Conservation (phyloP, 345 rosid genomes). For the Rhizophora apiculata region DNA sequence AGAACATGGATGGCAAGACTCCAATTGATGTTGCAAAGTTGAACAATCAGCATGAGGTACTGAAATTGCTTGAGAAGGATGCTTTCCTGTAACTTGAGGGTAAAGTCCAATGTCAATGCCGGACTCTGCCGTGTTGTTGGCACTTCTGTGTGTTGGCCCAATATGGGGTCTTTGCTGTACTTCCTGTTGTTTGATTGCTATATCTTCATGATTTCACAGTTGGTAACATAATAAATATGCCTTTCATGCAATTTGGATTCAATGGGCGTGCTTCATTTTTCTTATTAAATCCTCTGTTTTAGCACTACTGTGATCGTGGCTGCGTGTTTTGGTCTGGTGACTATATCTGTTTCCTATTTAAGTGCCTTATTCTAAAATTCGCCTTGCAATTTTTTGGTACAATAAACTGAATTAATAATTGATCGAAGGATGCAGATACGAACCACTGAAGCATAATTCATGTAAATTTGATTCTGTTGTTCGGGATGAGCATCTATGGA, state of each 20-base stretch:
- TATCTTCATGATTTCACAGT: neutral
- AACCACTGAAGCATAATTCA: no score
- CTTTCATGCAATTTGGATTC: neutral
- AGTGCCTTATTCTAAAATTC: neutral
- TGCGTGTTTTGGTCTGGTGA: neutral
- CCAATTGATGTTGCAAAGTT: constrained; percentile 95
- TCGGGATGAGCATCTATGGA: no score
- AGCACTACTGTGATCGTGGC: neutral
- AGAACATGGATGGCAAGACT: constrained; percentile 95
- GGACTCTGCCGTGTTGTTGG: neutral
- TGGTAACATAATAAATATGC: neutral
- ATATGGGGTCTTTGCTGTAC: neutral
- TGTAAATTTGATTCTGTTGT: no score
- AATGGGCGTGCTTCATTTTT: constrained; percentile 7
- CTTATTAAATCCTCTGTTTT: neutral
- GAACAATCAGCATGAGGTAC: constrained; percentile 85
- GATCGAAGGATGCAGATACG: no score
- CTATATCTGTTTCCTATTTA: neutral
- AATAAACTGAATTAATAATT: no score
- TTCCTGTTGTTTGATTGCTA: neutral
- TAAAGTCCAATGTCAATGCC: neutral
- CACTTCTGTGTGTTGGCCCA: neutral
- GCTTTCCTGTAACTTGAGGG: constrained; percentile 62
- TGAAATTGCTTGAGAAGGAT: constrained; percentile 91
- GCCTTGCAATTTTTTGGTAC: no score